These are phyloP conservation scores for Nevesoporus exiguus DNA, from an alignment of 768 basidiomycete species.

Conservation along the genomic window DNA sequence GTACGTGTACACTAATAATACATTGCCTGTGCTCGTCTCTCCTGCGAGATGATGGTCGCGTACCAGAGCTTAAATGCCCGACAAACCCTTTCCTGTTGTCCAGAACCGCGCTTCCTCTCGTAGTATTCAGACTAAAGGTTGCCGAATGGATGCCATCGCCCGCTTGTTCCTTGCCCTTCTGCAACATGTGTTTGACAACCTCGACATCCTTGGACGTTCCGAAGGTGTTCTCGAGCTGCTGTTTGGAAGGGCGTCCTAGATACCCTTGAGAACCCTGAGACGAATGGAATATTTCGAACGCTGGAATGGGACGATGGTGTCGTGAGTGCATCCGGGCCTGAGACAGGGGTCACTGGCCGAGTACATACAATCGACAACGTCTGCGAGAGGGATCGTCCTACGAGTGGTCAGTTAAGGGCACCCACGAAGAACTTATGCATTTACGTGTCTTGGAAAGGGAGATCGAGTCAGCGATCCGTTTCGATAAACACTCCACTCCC, in stretches of 20 bases:
- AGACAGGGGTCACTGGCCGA: neutral
- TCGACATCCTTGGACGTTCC: constrained; percentile 62
- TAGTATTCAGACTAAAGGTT: constrained; percentile 11
- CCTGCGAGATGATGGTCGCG: neutral
- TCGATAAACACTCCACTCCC: constrained; percentile 2
- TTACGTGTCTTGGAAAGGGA: constrained; percentile 62
- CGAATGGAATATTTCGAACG: constrained; percentile 69
- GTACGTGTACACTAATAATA: constrained; percentile 15
- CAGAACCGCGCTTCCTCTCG: constrained; percentile 35
- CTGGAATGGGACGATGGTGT: constrained; percentile 33
- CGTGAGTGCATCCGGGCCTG: neutral
- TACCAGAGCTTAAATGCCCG: constrained; percentile 31
- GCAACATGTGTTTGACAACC: constrained; percentile 54
- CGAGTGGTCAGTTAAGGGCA: constrained; percentile 12
- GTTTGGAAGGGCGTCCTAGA: constrained; percentile 71
- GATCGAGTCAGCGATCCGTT: constrained; percentile 9
- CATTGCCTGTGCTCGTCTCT: constrained; percentile 2
- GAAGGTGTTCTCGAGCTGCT: constrained; percentile 76
- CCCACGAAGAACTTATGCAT: constrained; percentile 6
- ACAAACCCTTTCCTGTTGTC: constrained; percentile 41
- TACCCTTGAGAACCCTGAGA: constrained; percentile 76
- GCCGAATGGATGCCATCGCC: constrained; percentile 42
- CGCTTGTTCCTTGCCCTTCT: constrained; percentile 58
- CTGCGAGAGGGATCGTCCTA: constrained; percentile 66
- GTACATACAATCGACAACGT: constrained; percentile 76